These are phyloP conservation scores for Wilcoxina mikolae DNA, from an alignment of 495 filamentous ascomycete genomes.

Conservation along the genomic window DNA sequence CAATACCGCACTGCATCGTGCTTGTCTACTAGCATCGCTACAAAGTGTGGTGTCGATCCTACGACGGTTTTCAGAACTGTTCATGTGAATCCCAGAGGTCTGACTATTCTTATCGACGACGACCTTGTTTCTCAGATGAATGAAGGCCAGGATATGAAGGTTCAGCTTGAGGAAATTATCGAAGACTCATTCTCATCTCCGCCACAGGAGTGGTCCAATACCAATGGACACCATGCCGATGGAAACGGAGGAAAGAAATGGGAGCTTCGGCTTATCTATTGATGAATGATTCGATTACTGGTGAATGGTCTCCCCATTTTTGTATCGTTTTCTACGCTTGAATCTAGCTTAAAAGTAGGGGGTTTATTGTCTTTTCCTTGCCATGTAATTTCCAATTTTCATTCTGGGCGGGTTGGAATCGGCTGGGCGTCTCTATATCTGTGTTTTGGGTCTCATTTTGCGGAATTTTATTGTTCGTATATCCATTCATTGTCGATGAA, in stretches of 20 bases:
- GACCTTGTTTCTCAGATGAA: slow-evolving; percentile 72
- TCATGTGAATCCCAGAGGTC: slow-evolving; percentile 52
- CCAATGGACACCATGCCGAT: slow-evolving; percentile 27
- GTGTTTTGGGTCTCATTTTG: background rate
- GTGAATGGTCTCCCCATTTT: background rate
- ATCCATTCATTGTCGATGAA: background rate
- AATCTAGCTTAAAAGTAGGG: background rate
- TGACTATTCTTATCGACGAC: slow-evolving; percentile 79
- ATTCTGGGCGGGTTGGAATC: background rate
- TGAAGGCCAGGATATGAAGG: slow-evolving; percentile 82
- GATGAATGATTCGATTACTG: background rate
- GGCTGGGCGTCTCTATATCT: background rate
- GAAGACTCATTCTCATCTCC: slow-evolving; percentile 24
- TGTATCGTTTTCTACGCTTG: background rate
- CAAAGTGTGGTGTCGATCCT: slow-evolving; percentile 66
- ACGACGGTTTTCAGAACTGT: slow-evolving; percentile 52
- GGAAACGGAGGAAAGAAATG: slow-evolving; percentile 33
- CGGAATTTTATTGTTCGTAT: background rate
- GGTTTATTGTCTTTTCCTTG: background rate
- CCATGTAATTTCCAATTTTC: background rate
- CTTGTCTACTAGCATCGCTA: slow-evolving; percentile 52
- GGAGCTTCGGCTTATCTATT: slow-evolving; percentile 27
- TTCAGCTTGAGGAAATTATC: slow-evolving; percentile 26
- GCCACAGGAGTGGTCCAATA: slow-evolving; percentile 23
- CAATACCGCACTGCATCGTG: slow-evolving; percentile 57